phyloP scores from a whole-genome alignment of 164 flowering plant species.

The Nymphaea colorata region DNA sequence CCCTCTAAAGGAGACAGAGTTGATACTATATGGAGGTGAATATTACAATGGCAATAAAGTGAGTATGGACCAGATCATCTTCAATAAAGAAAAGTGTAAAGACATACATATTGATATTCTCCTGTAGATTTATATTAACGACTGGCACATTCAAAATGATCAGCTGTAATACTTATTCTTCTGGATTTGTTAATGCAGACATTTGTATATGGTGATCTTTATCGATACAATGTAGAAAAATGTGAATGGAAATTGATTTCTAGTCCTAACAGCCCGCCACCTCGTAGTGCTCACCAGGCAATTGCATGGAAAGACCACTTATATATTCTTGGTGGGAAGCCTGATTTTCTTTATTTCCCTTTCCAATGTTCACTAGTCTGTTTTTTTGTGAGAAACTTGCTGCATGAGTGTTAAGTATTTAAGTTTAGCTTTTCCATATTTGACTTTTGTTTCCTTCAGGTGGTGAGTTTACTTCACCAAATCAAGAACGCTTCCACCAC shows the following conservation, averaged over 20 bases:
- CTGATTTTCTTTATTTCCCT: background rate
- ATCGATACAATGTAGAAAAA: slow-evolving; percentile 82
- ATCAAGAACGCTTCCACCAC: slow-evolving; percentile 98
- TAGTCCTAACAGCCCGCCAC: slow-evolving; percentile 98
- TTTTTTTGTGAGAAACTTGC: background rate
- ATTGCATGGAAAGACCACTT: slow-evolving; percentile 93
- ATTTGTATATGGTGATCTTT: slow-evolving; percentile 88
- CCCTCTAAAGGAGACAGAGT: slow-evolving; percentile 84
- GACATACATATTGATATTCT: too few relatives aligned
- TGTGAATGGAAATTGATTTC: slow-evolving; percentile 86
- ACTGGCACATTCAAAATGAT: too few relatives aligned
- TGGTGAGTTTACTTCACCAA: slow-evolving; percentile 98
- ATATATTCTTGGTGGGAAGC: slow-evolving; percentile 59
- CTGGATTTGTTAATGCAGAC: slow-evolving; percentile 39
- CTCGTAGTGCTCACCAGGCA: slow-evolving; percentile 98
- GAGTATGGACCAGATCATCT: slow-evolving; percentile 1
- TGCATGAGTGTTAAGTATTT: background rate
- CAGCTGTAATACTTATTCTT: too few relatives aligned
- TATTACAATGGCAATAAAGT: slow-evolving; percentile 97
- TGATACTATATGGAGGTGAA: slow-evolving; percentile 93
- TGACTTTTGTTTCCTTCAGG: slow-evolving; percentile 29
- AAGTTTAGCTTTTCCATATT: background rate
- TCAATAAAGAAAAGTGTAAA: too few relatives aligned
- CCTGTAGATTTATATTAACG: too few relatives aligned
- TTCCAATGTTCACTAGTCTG: background rate